Base-by-base conservation (phyloP, 1,284 basidiomycete genomes). In the Cutaneotrichosporon cavernicola region DNA sequence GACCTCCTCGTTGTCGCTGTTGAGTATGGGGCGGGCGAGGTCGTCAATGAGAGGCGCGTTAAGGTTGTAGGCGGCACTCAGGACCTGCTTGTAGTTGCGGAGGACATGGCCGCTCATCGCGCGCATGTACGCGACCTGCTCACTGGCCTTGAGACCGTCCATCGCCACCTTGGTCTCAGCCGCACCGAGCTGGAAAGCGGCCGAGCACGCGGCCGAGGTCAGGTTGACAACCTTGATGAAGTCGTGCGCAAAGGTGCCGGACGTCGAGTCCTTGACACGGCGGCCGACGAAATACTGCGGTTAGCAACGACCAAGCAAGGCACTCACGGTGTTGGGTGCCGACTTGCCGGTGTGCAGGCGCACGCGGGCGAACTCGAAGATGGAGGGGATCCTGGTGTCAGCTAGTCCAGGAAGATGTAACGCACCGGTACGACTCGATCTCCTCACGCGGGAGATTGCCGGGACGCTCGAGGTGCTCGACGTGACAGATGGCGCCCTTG, bases 151-250 rank as follows among this genome's bases (percentile, higher is more conserved):
- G 22, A 51, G 49, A 11, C 49, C 49, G 49, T 51, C 49, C 49
- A 51, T 51, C 11, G 49, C 49, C 5, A 51, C 49, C 49, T 51
- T 51, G 49, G 49, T 18, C 49, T 51, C 49, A 22, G 49, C 49
- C 5, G 49, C 49, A 22, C 49, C 49, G 14, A 51, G 49, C 22
- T 51, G 30, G 49, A 51, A 51, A 8, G 49, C 49, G 16, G 49
- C 49, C 1, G 49, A 51, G 30, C 49, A 51, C 13, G 49, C 49
- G 22, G 49, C 49, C 6, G 49, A 51, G 14, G 49, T 51, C 5
- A 51, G 49, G 49, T 51, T 51, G 49, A 51, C 49, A 11, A 51
- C 49, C 49, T 51, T 51, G 49, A 51, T 51, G 26, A 51, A 51
- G 49, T 51, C 49, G 30, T 51, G 49, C 2, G 22, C 49, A 18